Conservation (phyloP, 352 stramenopile genomes). For the Aphanomyces invadans region DNA sequence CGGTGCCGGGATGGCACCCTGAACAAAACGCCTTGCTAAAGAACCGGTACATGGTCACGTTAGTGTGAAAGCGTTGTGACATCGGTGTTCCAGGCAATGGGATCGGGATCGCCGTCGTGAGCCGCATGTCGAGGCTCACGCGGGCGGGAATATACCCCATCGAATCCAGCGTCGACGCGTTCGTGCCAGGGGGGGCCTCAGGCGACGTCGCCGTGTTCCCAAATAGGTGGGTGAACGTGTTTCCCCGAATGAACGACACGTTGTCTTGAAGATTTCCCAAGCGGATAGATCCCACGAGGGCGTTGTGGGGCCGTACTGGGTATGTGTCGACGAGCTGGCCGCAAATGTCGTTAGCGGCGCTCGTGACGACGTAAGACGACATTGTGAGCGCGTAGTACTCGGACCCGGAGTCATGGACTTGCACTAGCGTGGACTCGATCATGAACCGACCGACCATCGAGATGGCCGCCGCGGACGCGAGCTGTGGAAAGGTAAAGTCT, state of each 20-base stretch:
- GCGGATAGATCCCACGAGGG: not conserved
- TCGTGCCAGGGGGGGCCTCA: not conserved
- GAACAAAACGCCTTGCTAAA: constrained; percentile 10
- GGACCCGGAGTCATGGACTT: not conserved
- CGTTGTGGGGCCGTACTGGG: not conserved
- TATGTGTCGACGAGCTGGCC: constrained; percentile 7
- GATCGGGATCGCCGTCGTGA: constrained; percentile 1
- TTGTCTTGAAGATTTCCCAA: not conserved
- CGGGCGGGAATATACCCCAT: constrained; percentile 17
- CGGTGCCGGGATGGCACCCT: constrained; percentile 8
- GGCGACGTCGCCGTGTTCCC: not conserved
- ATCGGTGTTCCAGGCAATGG: not conserved
- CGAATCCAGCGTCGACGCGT: not conserved
- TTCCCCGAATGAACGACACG: constrained; percentile 10
- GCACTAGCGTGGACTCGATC: not conserved
- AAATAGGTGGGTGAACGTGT: constrained; percentile 16
- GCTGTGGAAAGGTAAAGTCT: not conserved
- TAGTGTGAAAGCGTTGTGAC: not conserved
- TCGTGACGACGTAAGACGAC: not conserved
- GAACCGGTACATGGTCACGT: constrained; percentile 18
- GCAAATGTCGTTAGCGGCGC: not conserved
- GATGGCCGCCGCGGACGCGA: not conserved
- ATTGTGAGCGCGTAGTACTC: constrained; percentile 11
- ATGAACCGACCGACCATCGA: constrained; percentile 1
- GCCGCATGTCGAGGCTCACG: constrained; percentile 2